Percentiles rank a stretch among this genome's conserved stretches.
Evolutionary conservation across 1,284 basidiomycete genomes (phyloP).

Genomic region (Pyrrhoderma lamaoense): DNA sequence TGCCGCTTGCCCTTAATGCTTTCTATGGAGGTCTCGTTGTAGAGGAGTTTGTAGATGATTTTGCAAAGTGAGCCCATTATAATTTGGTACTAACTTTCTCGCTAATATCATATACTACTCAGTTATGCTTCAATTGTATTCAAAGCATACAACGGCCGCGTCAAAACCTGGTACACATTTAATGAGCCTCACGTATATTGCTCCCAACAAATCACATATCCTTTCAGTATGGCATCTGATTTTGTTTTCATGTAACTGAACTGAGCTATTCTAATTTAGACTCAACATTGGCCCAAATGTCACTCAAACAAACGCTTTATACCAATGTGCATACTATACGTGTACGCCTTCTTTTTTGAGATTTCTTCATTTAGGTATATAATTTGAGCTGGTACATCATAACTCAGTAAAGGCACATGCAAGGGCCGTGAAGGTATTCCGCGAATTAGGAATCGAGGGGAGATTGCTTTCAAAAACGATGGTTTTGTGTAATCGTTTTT

Average conservation of each 20-base stretch:
- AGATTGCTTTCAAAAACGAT: constrained; percentile 43
- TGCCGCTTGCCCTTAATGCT: constrained; percentile 36
- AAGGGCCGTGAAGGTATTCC: constrained; percentile 38
- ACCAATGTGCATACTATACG: constrained; percentile 37
- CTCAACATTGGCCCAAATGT: constrained; percentile 33
- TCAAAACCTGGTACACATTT: constrained; percentile 47
- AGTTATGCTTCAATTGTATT: constrained; percentile 44
- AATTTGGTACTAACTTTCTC: not conserved
- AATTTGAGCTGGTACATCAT: not conserved
- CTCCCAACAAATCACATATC: constrained; percentile 31
- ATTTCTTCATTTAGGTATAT: too few relatives aligned
- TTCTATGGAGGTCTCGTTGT: constrained; percentile 43
- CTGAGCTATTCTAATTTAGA: too few relatives aligned
- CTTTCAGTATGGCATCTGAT: constrained; percentile 32
- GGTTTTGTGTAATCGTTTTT: constrained; percentile 34
- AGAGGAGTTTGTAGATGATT: constrained; percentile 38
- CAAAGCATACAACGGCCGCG: constrained; percentile 38
- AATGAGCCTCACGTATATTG: constrained; percentile 43
- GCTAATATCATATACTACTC: not conserved
- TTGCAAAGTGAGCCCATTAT: constrained; percentile 32
- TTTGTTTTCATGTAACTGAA: not conserved
- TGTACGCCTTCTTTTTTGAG: constrained; percentile 25
- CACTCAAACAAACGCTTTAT: constrained; percentile 34
- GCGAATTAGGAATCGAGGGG: constrained; percentile 39
- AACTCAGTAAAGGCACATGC: constrained; percentile 39